phyloP scores from a whole-genome alignment of 208 protist genomes.

The Angomonas desouzai region DNA sequence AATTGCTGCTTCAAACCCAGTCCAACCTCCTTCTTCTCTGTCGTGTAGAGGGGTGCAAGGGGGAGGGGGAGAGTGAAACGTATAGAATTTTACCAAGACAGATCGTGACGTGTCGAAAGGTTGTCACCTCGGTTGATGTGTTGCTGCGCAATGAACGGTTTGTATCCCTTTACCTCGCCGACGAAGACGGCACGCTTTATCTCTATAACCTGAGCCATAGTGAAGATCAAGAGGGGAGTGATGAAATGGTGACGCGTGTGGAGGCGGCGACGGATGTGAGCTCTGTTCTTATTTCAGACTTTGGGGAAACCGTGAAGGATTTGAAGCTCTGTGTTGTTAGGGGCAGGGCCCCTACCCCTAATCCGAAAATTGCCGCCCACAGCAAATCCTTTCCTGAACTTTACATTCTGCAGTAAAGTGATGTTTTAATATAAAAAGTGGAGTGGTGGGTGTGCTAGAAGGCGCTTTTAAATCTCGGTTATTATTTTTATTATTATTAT shows the following conservation, averaged over 20 bases:
- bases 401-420: slow-evolving; percentile 3
- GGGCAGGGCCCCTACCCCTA: background rate
- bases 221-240: background rate
- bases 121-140: background rate
- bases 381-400: slow-evolving; percentile 3
- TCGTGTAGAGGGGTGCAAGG: background rate
- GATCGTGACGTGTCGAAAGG: background rate
- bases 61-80: background rate
- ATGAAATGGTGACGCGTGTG: background rate
- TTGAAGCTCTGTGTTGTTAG: background rate
- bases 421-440: background rate
- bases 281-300: background rate
- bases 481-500: too few species aligned
- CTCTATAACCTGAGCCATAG: background rate
- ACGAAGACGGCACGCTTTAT: background rate
- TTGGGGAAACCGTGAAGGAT: slow-evolving; percentile 1
- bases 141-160: background rate
- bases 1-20: background rate
- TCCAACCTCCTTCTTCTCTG: background rate
- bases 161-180: background rate
- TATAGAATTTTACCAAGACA: too few species aligned
- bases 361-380: background rate
- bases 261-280: background rate
- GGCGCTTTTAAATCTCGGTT: background rate
- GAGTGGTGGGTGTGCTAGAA: background rate